A percentile compares a stretch with the other conserved stretches of the same genome.
Evolutionary conservation across 208 protist genomes (phyloP).

Genomic region (Acanthamoeba lenticulata): DNA sequence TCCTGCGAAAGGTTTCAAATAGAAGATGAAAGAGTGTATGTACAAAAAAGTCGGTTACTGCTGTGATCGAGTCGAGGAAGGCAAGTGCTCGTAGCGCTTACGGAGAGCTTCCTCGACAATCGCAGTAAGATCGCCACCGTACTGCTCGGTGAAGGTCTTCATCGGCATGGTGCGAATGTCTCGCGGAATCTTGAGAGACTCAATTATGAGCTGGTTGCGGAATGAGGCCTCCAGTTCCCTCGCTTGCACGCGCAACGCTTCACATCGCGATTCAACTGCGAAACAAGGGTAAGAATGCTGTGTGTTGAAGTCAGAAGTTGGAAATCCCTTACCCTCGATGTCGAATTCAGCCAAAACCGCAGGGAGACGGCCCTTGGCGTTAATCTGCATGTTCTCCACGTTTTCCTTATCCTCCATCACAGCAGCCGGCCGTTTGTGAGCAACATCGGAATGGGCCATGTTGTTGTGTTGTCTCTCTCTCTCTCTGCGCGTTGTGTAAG

Average conservation of each 20-base stretch:
- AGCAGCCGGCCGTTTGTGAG: background rate
- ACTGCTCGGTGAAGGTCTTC: constrained; percentile 43
- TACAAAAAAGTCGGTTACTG: background rate
- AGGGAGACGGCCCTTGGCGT: background rate
- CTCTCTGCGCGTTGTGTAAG: no score
- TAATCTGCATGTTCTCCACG: constrained; percentile 27
- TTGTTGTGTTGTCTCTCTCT: no score
- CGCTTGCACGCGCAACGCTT: background rate
- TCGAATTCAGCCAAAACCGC: constrained; percentile 23
- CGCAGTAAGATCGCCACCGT: constrained; percentile 17
- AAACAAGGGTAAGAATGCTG: background rate
- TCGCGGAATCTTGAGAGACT: background rate
- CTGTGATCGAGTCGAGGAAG: background rate
- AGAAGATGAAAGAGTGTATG: background rate
- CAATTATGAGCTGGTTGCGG: background rate
- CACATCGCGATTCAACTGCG: background rate
- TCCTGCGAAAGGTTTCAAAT: background rate
- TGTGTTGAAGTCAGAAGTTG: background rate
- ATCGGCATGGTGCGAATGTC: constrained; percentile 5
- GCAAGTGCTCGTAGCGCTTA: background rate
- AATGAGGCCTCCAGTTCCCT: constrained; percentile 6
- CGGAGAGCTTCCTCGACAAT: background rate
- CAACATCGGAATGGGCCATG: no score
- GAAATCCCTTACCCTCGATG: background rate
- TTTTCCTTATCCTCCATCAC: constrained; percentile 15